Conservation (phyloP, 148 eudicot species). For the Talinum fruticosum region DNA sequence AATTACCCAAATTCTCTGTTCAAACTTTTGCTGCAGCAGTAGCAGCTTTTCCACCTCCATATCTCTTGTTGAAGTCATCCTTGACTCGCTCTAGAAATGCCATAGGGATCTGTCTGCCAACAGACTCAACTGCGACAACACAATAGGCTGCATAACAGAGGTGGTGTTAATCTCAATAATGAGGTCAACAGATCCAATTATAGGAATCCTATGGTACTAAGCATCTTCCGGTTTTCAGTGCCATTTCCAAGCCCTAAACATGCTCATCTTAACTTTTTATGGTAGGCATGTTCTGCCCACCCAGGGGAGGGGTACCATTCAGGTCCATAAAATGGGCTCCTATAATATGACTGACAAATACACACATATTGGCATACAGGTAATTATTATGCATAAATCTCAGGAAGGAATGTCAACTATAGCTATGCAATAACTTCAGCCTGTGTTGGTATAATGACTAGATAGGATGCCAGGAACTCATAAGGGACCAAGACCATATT, state of each 20-base stretch:
- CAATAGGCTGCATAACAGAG: constrained; percentile 25
- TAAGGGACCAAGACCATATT: neutral
- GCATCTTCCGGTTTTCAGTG: too few relatives aligned
- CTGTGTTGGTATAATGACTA: too few relatives aligned
- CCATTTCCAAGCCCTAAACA: too few relatives aligned
- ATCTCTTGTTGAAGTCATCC: constrained; percentile 28
- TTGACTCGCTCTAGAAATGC: constrained; percentile 27
- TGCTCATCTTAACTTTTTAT: too few relatives aligned
- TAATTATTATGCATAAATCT: too few relatives aligned
- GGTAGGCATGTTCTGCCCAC: too few relatives aligned
- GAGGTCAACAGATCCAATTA: neutral
- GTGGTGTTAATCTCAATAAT: neutral
- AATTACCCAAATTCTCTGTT: constrained; percentile 27
- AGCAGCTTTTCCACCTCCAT: constrained; percentile 22
- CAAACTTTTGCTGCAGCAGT: constrained; percentile 18
- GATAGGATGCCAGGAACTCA: neutral
- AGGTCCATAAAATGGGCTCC: neutral
- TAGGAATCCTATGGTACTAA: neutral
- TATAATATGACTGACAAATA: neutral
- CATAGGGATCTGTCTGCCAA: constrained; percentile 25
- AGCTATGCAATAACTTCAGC: too few relatives aligned
- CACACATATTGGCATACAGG: neutral
- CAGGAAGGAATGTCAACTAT: neutral
- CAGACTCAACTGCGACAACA: constrained; percentile 28
- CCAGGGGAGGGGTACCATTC: too few relatives aligned